phyloP scores from a whole-genome alignment of 2,329 filamentous ascomycete species.

The Aspergillus fructus region DNA sequence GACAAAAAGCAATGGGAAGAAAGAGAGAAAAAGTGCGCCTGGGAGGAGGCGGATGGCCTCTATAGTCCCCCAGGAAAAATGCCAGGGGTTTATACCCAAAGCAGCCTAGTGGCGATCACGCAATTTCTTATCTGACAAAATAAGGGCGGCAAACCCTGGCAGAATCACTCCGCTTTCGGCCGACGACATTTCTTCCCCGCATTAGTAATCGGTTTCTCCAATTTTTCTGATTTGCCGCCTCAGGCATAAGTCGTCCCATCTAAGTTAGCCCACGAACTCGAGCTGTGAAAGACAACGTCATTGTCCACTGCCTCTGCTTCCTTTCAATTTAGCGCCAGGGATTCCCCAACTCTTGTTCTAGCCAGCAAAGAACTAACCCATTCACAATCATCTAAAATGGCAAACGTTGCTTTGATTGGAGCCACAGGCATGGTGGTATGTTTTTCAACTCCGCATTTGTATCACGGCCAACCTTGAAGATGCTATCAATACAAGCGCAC shows the following conservation, averaged over 20 bases:
- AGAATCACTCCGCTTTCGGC: slow-evolving; percentile 22
- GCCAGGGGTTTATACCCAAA: slow-evolving; percentile 29
- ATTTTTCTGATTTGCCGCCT: slow-evolving; percentile 6
- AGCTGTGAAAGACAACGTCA: background rate
- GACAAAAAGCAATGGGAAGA: slow-evolving; percentile 19
- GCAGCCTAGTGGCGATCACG: slow-evolving; percentile 35
- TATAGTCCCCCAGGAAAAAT: slow-evolving; percentile 27
- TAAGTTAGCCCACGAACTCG: background rate
- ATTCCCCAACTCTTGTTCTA: background rate
- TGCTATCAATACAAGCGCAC: background rate
- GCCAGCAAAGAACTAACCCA: background rate
- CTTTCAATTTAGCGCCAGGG: background rate
- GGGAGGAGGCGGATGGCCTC: slow-evolving; percentile 7
- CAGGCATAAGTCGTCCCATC: background rate
- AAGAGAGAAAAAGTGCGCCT: slow-evolving; percentile 13
- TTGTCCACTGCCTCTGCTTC: background rate
- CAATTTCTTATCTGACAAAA: slow-evolving; percentile 31
- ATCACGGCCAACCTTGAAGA: background rate
- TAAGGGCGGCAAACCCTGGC: slow-evolving; percentile 16
- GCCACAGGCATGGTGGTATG: slow-evolving; percentile 52
- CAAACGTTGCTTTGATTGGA: slow-evolving; percentile 47
- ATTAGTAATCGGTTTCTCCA: slow-evolving; percentile 16
- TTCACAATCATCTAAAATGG: slow-evolving; percentile 31
- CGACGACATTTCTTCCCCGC: slow-evolving; percentile 7
- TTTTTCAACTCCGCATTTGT: slow-evolving; percentile 1